phyloP scores from a whole-genome alignment of 1,139 yeast genomes.

The Hyphopichia fennica region DNA sequence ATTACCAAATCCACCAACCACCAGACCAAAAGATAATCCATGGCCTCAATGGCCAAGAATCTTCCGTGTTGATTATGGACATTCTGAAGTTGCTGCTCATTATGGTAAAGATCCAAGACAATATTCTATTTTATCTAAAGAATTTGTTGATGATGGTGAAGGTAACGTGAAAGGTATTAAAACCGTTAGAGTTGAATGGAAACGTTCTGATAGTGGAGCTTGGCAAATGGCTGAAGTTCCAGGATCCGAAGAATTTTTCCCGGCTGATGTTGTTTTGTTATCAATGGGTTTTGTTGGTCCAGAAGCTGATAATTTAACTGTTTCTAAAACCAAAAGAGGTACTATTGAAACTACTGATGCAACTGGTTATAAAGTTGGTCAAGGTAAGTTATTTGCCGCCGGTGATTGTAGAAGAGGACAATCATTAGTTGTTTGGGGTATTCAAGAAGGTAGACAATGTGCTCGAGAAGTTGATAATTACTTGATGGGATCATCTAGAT shows the following conservation, averaged over 20 bases:
- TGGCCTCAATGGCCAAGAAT: constrained; percentile 99
- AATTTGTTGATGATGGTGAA: constrained; percentile 90
- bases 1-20: constrained; percentile 85
- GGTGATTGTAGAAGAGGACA: constrained; percentile 99
- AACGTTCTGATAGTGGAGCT: constrained; percentile 90
- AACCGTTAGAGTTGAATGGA: constrained; percentile 98
- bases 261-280: constrained; percentile 89
- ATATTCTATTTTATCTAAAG: constrained; percentile 91
- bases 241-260: constrained; percentile 89
- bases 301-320: constrained; percentile 75
- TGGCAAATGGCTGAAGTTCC: constrained; percentile 99
- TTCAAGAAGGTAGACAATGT: constrained; percentile 98
- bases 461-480: constrained; percentile 88
- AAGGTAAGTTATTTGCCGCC: constrained; percentile 79
- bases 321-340: constrained; percentile 81
- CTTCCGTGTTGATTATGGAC: constrained; percentile 97
- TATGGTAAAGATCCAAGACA: constrained; percentile 98
- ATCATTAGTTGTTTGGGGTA: constrained; percentile 98
- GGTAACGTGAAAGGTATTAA: constrained; percentile 93
- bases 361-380: constrained; percentile 67
- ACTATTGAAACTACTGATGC: constrained; percentile 72
- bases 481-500: constrained; percentile 74
- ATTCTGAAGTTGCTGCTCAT: constrained; percentile 89
- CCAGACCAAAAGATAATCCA: constrained; percentile 92
- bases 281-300: constrained; percentile 99